Evolutionary conservation across 495 filamentous ascomycete species (phyloP), one percentile per base, ranked within the genome.

Genomic region (Pseudomonodictys pantanalensis): DNA sequence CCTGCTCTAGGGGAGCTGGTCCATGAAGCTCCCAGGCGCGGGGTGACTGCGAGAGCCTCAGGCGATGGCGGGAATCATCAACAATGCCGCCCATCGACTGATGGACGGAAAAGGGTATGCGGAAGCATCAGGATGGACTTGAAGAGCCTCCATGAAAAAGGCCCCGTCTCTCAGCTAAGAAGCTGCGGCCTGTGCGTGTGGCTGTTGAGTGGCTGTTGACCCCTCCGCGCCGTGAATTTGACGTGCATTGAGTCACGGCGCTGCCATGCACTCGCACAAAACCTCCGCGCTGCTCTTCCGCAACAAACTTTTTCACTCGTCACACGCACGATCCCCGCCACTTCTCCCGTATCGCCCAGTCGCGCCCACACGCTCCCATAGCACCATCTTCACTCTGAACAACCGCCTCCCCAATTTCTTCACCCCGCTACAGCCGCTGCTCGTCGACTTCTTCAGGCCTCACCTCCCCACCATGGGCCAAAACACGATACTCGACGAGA

Each of bases 401-500:
- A 56, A 18, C 17, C 22, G 15, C 39, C 52, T 30, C 41, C 3
- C 43, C 11, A 18, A 26, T 26, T 51, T 55, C 38, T 55, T 55
- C 38, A 38, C 15, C 30, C 43, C 50, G 18, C 48, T 29, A 2
- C 50, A 28, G 12, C 41, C 41, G 15, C 22, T 48, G n/a, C 38
- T 60, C 11, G 30, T 32, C 15, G 49, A 50, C 28, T 63, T 58
- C 60, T 57, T 58, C 28, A 32, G 29, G 39, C 55, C 49, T 17
- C 9, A 12, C 25, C 43, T 52, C 1, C 65, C 69, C 56, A 67
- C 9, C 46, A 77, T 84, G 81, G 80, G 79, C n/a, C n/a, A n/a
- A 56, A 78, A 75, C 62, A 76, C 78, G 46, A 74, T 74, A 57
- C 75, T 77, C 61, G 72, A 81, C 62, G 73, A 76, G 64, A 81